Base-by-base conservation (phyloP, 768 basidiomycete genomes). In the Mycena vitilis region DNA sequence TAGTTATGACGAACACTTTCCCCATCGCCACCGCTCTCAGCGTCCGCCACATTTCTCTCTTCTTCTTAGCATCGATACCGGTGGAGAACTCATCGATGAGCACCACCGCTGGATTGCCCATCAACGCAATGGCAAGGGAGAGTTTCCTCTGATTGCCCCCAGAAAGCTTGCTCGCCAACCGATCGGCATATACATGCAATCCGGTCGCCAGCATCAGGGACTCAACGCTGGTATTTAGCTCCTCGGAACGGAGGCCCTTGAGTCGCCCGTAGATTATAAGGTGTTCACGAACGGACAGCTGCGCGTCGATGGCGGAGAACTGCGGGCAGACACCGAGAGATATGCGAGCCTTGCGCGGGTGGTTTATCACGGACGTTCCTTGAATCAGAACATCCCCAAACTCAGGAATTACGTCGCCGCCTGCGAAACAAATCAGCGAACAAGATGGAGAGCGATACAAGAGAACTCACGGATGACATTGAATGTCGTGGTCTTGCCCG, bases 71-170 rank as follows among this genome's bases (percentile, higher is more conserved):
- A 75, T 94, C 93, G 55, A 94, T 88, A 7, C 93, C 93, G 4
- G 92, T 93, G 8, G 91, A 93, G 76, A 93, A 94, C 74, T 94
- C 92, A 68, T 95, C 93, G 53, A 95, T 93, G 23, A 94, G 84
- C 4, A 94, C 81, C 4, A 94, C 93, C 4, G 91, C 81, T 5
- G 93, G 91, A 71, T 94, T 94, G 7, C 91, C 92, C 22, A 91
- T 91, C 56, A 94, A 80, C 8, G 93, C 89, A 66, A 94, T 94
- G 5, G 93, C 91, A 51, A 95, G 81, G 0, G 91, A 82, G 22
- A 94, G 76, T 71, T 95, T 94, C 44, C 93, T 82, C 75, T 93
- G 92, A 72, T 94, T 94, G 1, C 93, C 93, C 0, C 93, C 91
- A 4, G 91, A 92, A 25, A 95, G 80, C 73, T 88, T 89, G 71